These are phyloP conservation scores for Paecilomyces formosus DNA, from an alignment of 2,329 filamentous ascomycete genomes.

Conservation along the genomic window DNA sequence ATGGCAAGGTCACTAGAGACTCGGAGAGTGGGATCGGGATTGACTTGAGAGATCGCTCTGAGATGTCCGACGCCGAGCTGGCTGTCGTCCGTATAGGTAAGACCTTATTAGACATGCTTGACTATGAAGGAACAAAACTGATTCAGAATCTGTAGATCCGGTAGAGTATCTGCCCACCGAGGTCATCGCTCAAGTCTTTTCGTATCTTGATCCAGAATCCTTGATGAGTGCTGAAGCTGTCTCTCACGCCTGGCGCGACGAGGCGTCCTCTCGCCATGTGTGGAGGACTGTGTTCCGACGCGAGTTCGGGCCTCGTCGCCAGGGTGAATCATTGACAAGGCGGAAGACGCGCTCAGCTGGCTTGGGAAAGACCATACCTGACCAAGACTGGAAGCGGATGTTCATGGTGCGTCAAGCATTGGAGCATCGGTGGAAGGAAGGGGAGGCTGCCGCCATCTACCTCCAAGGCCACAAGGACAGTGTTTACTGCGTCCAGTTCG, in stretches of 20 bases:
- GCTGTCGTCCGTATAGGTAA: conserved; percentile 32
- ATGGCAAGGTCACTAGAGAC: conserved; percentile 28
- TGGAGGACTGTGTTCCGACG: conserved; percentile 57
- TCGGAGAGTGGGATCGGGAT: conserved; percentile 45
- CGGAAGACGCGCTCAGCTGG: conserved; percentile 45
- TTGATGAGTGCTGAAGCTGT: conserved; percentile 50
- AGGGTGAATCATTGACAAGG: conserved; percentile 25
- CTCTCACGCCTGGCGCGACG: conserved; percentile 48
- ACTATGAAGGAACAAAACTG: not conserved
- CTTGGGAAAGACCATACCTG: conserved; percentile 47
- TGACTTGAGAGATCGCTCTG: conserved; percentile 30
- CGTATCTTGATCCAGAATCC: conserved; percentile 51
- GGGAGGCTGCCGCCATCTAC: conserved; percentile 74
- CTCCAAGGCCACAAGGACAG: conserved; percentile 90
- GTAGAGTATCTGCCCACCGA: conserved; percentile 50
- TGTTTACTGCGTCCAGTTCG: conserved; percentile 96
- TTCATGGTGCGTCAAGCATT: conserved; percentile 71
- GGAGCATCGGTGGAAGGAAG: conserved; percentile 70
- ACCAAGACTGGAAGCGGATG: conserved; percentile 78
- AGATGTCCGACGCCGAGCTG: conserved; percentile 25
- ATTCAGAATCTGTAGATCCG: conserved; percentile 39
- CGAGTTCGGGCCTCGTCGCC: conserved; percentile 42
- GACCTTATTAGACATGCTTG: not conserved
- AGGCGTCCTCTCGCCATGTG: conserved; percentile 50
- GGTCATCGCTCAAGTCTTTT: conserved; percentile 51